Evolutionary conservation across 2,329 filamentous ascomycete species (phyloP).

Genomic region (Cercospora citrullina): DNA sequence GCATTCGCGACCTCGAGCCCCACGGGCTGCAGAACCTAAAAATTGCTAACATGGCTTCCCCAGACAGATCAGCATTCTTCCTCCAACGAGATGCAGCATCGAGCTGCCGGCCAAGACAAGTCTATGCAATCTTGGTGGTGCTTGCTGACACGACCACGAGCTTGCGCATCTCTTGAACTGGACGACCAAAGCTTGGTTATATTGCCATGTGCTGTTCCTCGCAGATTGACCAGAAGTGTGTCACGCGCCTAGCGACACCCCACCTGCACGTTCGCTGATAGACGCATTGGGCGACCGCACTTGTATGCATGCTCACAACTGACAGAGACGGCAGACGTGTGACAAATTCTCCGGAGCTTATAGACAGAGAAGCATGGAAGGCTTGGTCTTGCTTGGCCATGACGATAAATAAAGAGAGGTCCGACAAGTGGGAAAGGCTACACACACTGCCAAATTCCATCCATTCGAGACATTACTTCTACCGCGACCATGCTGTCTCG

Average conservation of each 20-base stretch:
- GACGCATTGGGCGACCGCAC: background rate
- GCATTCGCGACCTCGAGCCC: background rate
- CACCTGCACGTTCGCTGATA: background rate
- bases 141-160: conserved; percentile 5
- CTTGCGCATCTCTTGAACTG: background rate
- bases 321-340: background rate
- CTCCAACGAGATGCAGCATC: conserved; percentile 9
- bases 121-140: conserved; percentile 3
- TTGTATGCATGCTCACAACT: background rate
- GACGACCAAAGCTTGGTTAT: background rate
- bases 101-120: background rate
- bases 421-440: background rate
- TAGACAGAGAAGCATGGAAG: background rate
- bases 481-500: conserved; percentile 16
- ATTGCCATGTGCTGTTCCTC: background rate
- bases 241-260: background rate
- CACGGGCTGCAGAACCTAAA: background rate
- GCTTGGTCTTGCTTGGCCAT: background rate
- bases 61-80: conserved; percentile 9
- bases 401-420: background rate
- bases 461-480: background rate
- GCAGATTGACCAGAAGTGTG: background rate
- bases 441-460: background rate
- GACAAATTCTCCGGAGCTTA: background rate
- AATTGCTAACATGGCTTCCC: background rate